Evolutionary conservation across 192 early-diverging fungal species (phyloP).

Genomic region (Funneliformis mosseae): DNA sequence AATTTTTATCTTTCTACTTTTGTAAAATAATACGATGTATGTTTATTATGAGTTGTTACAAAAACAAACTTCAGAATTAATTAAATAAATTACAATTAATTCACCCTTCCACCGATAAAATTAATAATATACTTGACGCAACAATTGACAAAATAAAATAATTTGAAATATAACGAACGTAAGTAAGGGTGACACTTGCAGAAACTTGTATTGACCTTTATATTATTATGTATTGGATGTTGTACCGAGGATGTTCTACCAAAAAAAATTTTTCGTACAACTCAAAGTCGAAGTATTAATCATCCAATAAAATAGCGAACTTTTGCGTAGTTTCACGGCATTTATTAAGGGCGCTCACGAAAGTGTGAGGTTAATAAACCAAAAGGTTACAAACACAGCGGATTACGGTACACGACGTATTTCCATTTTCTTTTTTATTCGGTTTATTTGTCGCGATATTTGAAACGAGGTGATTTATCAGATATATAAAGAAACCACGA

Average conservation of each 20-base stretch:
- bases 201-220: not conserved
- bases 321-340: not conserved
- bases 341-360: not conserved
- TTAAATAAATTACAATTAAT: too few species aligned
- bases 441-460: not conserved
- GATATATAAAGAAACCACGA: constrained; percentile 1
- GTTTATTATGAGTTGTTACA: too few species aligned
- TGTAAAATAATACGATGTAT: too few species aligned
- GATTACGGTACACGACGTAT: not conserved
- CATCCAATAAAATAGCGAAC: not conserved
- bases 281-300: not conserved
- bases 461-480: constrained; percentile 6
- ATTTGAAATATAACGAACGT: not conserved
- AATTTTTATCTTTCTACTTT: too few species aligned
- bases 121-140: too few species aligned
- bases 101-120: too few species aligned
- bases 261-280: too few species aligned
- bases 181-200: not conserved
- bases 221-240: too few species aligned
- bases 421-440: not conserved
- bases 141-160: not conserved
- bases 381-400: not conserved
- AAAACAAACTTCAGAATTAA: too few species aligned
- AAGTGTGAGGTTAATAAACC: not conserved
- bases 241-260: too few species aligned